phyloP scores from a whole-genome alignment of 23 red algal species.

The Agarophyton chilense region DNA sequence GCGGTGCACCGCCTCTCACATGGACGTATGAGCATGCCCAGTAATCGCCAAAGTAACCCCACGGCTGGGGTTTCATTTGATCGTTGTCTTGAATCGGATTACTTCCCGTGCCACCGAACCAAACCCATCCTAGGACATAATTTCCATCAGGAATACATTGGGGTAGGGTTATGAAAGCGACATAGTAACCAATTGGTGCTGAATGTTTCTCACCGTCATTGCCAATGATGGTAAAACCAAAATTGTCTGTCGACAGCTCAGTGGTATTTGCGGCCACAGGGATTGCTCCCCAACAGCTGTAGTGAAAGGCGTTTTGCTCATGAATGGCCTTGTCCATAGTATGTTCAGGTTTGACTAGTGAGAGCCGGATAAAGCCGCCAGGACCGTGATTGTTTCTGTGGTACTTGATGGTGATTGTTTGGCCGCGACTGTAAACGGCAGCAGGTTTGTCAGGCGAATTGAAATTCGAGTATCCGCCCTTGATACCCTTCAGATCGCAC shows the following conservation, averaged over 20 bases:
- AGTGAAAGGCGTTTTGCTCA: slow-evolving; percentile 33
- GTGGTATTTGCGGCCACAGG: not conserved
- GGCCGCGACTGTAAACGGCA: not conserved
- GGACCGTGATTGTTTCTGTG: slow-evolving; percentile 35
- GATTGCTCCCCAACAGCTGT: slow-evolving; percentile 40
- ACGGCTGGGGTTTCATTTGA: not conserved
- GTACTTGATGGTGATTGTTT: not conserved
- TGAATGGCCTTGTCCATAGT: slow-evolving; percentile 27
- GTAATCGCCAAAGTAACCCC: slow-evolving; percentile 45
- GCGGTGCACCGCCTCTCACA: not conserved
- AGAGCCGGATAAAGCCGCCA: slow-evolving; percentile 30
- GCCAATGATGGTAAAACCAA: slow-evolving; percentile 22
- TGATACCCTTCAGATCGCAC: not conserved
- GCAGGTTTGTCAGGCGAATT: slow-evolving; percentile 1
- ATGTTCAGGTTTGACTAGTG: slow-evolving; percentile 20
- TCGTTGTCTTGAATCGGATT: not conserved
- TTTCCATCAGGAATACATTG: slow-evolving; percentile 27
- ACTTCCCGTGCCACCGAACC: slow-evolving; percentile 34
- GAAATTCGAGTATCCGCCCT: slow-evolving; percentile 28
- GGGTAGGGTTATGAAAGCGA: not conserved
- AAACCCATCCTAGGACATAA: slow-evolving; percentile 54
- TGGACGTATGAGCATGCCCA: slow-evolving; percentile 46
- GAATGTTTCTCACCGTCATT: slow-evolving; percentile 27
- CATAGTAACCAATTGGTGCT: slow-evolving; percentile 2
- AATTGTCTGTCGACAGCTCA: not conserved